Conservation (phyloP, 345 rosid genomes). For the Crucihimalaya himalaica region DNA sequence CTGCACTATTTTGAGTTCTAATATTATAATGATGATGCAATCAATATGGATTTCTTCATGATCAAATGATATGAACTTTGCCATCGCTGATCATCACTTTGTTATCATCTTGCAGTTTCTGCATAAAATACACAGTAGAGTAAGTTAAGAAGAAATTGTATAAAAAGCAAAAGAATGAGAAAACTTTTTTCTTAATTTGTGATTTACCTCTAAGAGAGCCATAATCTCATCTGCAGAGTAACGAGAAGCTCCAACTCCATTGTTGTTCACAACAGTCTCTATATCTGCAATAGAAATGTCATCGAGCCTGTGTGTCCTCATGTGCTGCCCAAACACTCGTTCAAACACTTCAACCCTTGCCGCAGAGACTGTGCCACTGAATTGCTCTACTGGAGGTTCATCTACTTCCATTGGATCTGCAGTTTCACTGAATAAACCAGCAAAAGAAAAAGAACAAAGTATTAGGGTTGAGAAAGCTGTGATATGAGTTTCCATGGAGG, state of each 20-base stretch:
- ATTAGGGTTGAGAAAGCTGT: neutral
- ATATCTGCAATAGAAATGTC: slow-evolving; percentile 68
- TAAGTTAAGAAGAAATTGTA: neutral
- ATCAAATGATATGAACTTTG: slow-evolving; percentile 67
- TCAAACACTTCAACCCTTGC: slow-evolving; percentile 82
- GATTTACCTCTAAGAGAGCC: slow-evolving; percentile 68
- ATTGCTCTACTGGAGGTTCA: slow-evolving; percentile 52
- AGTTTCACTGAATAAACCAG: slow-evolving; percentile 39
- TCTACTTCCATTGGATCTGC: slow-evolving; percentile 86
- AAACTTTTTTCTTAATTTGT: neutral
- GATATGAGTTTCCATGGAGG: neutral
- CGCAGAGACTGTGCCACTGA: slow-evolving; percentile 48
- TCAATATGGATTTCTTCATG: neutral
- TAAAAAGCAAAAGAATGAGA: neutral
- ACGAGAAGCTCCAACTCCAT: slow-evolving; percentile 47
- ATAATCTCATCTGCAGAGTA: slow-evolving; percentile 72
- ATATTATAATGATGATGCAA: neutral
- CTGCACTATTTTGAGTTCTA: slow-evolving; percentile 1
- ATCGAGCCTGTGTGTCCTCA: slow-evolving; percentile 71
- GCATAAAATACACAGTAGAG: slow-evolving; percentile 30
- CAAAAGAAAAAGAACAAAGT: neutral
- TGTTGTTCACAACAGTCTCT: slow-evolving; percentile 62
- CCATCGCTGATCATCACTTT: slow-evolving; percentile 85
- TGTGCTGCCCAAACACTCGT: slow-evolving; percentile 72
- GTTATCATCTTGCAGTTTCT: slow-evolving; percentile 93